phyloP scores from a whole-genome alignment of 306 rosid genomes.

The Begonia fuchsioides region DNA sequence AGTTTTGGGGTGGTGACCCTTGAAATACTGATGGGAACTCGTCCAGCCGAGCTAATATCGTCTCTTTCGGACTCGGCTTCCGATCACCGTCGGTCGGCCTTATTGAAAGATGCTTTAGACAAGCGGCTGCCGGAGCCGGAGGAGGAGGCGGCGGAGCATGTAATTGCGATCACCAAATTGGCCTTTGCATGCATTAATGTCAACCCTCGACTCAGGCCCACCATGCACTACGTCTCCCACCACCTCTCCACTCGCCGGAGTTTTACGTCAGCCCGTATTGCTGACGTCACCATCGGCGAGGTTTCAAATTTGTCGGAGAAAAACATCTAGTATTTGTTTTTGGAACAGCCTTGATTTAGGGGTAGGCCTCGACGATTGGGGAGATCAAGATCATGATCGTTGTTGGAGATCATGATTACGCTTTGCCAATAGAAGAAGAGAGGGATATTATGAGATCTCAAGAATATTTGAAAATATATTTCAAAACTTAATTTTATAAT shows the following conservation, averaged over 20 bases:
- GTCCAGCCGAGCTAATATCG: slow-evolving; percentile 5
- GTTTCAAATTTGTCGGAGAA: no score
- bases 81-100: background rate
- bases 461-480: no score
- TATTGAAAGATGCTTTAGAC: slow-evolving; percentile 5
- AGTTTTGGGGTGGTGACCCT: slow-evolving; percentile 10
- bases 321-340: no score
- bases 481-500: no score
- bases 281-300: no score
- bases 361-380: no score
- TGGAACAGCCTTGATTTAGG: no score
- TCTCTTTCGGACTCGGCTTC: background rate
- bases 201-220: slow-evolving; percentile 9
- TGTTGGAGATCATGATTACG: no score
- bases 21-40: slow-evolving; percentile 10
- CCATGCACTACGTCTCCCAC: slow-evolving; percentile 6
- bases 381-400: no score
- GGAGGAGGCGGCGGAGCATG: background rate
- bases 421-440: no score
- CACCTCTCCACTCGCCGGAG: slow-evolving; percentile 4
- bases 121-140: slow-evolving; percentile 6
- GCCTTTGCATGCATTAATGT: slow-evolving; percentile 7
- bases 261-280: no score
- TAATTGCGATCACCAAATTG: slow-evolving; percentile 3
- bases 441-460: no score